These are phyloP conservation scores for Penicillium goetzii DNA, from an alignment of 495 filamentous ascomycete species.

Conservation along the genomic window DNA sequence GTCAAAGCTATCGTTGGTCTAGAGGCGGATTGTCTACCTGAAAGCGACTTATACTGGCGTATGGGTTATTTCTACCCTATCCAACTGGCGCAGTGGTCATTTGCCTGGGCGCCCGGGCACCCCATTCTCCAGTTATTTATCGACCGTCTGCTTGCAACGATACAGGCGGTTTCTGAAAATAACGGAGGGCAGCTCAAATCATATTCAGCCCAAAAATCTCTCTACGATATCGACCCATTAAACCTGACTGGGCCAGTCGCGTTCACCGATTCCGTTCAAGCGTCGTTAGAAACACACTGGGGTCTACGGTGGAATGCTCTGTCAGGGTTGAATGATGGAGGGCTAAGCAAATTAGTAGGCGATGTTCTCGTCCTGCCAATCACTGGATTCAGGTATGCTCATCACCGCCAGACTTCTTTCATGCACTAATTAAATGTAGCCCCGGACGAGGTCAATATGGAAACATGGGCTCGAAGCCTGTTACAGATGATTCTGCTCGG, in stretches of 20 bases:
- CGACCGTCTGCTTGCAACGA: neutral
- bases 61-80: constrained; percentile 10
- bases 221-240: constrained; percentile 5
- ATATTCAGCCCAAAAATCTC: neutral
- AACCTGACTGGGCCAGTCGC: constrained; percentile 6
- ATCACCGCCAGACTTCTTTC: neutral
- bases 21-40: constrained; percentile 4
- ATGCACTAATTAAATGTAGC: neutral
- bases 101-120: constrained; percentile 6
- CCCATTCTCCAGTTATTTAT: constrained; percentile 4
- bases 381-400: constrained; percentile 4
- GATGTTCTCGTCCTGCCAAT: constrained; percentile 8
- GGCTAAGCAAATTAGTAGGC: constrained; percentile 4
- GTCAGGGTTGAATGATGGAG: neutral
- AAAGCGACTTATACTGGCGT: constrained; percentile 7
- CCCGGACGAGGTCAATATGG: constrained; percentile 9
- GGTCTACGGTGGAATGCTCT: constrained; percentile 6
- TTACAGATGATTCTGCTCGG: constrained; percentile 3
- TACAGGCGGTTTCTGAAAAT: neutral
- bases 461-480: constrained; percentile 8
- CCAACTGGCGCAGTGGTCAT: constrained; percentile 9
- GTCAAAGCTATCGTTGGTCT: constrained; percentile 9
- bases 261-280: neutral
- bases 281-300: neutral
- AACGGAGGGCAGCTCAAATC: neutral